phyloP scores from a whole-genome alignment of 768 basidiomycete genomes.

The Imleria badia region DNA sequence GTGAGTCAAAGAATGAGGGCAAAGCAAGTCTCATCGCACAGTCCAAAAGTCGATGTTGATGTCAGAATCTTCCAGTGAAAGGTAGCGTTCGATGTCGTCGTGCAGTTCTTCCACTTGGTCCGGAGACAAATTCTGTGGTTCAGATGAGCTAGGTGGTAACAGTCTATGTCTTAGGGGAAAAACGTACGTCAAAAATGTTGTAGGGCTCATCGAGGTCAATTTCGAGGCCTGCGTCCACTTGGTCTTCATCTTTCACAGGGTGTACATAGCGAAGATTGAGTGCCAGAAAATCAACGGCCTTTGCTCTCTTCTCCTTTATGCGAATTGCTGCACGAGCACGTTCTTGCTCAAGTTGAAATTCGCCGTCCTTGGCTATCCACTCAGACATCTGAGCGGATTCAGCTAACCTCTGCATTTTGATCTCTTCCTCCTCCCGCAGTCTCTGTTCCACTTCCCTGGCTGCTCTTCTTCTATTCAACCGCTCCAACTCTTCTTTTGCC shows the following conservation, averaged over 20 bases:
- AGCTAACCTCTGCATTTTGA: constrained; percentile 81
- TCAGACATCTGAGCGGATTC: constrained; percentile 98
- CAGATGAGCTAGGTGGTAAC: neutral
- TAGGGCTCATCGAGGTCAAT: constrained; percentile 99
- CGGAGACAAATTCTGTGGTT: constrained; percentile 71
- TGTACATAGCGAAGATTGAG: constrained; percentile 94
- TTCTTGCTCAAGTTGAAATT: constrained; percentile 96
- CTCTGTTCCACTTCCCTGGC: constrained; percentile 89
- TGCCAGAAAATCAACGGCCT: constrained; percentile 97
- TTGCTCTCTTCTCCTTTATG: constrained; percentile 93
- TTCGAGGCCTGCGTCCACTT: constrained; percentile 88
- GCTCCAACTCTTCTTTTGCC: constrained; percentile 93
- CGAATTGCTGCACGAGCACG: constrained; percentile 87
- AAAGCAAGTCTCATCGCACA: constrained; percentile 42
- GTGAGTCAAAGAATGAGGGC: constrained; percentile 3
- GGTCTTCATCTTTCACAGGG: constrained; percentile 67
- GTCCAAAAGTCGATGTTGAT: constrained; percentile 98
- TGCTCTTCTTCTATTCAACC: constrained; percentile 84
- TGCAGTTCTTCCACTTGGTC: constrained; percentile 92
- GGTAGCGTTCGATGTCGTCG: constrained; percentile 90
- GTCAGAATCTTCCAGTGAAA: constrained; percentile 80
- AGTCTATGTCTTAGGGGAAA: neutral
- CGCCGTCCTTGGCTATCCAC: constrained; percentile 96
- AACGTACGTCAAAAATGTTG: constrained; percentile 88
- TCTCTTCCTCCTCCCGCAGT: constrained; percentile 89